Conservation (phyloP, 2,329 filamentous ascomycete species). For the Capronia epimyces region DNA sequence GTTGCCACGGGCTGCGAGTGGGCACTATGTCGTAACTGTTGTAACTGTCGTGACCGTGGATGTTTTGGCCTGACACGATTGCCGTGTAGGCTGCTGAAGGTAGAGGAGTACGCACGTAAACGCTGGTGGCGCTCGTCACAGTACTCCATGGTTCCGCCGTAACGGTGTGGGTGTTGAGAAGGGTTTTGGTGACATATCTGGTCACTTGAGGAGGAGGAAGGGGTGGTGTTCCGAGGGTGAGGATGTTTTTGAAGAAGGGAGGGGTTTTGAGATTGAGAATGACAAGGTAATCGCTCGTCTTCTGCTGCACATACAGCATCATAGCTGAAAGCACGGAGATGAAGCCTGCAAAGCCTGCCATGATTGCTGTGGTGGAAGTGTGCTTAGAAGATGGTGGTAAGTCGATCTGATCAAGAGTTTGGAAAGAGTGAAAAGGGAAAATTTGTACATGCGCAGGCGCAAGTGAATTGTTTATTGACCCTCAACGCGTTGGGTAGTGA, state of each 20-base stretch:
- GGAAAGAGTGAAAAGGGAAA: background rate
- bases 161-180: background rate
- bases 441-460: background rate
- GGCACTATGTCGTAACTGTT: background rate
- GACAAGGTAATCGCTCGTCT: background rate
- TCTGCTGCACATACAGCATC: conserved; percentile 1
- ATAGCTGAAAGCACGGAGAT: background rate
- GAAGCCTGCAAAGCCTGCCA: background rate
- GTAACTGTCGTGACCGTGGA: background rate
- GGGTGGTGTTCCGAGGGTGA: background rate
- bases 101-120: background rate
- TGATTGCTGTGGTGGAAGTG: conserved; percentile 1
- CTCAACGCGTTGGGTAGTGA: background rate
- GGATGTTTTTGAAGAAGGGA: background rate
- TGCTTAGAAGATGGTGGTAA: background rate
- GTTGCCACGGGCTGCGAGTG: background rate
- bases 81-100: background rate
- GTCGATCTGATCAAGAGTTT: background rate
- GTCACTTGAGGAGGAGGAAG: background rate
- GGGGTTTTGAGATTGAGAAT: background rate
- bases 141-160: background rate
- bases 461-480: background rate
- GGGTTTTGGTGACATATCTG: background rate
- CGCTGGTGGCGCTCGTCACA: background rate
- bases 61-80: background rate